These are phyloP conservation scores for Scleroderma bovista DNA, from an alignment of 768 basidiomycete species.

Conservation along the genomic window DNA sequence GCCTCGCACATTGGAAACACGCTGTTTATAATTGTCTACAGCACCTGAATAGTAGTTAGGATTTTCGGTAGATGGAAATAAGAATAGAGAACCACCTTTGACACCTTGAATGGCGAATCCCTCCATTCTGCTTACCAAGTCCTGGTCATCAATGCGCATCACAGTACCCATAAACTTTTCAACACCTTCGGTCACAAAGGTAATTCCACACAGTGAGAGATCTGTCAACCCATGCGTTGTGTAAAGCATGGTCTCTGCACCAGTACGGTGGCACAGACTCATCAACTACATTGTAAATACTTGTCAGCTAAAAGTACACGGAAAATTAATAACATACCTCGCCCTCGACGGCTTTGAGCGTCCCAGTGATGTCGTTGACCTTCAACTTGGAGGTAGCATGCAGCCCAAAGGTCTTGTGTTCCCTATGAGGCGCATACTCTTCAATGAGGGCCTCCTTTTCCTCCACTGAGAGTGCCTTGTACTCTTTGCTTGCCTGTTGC, in stretches of 20 bases:
- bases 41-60: not conserved
- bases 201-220: slow-evolving; percentile 1
- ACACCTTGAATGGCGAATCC: slow-evolving; percentile 8
- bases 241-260: slow-evolving; percentile 2
- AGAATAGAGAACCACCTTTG: slow-evolving; percentile 1
- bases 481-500: not conserved
- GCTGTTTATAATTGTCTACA: slow-evolving; percentile 1
- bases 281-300: slow-evolving; percentile 1
- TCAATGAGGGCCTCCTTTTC: not conserved
- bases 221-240: not conserved
- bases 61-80: not conserved
- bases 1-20: not conserved
- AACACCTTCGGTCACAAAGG: not conserved
- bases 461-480: not conserved
- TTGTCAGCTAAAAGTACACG: not conserved
- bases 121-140: slow-evolving; percentile 9
- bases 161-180: slow-evolving; percentile 4
- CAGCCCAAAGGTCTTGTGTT: not conserved
- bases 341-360: slow-evolving; percentile 5
- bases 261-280: not conserved
- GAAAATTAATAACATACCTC: slow-evolving; percentile 1
- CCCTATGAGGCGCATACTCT: not conserved
- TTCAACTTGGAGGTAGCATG: slow-evolving; percentile 2
- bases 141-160: slow-evolving; percentile 4
- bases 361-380: slow-evolving; percentile 6